Evolutionary conservation across 495 filamentous ascomycete genomes (phyloP).

Genomic region (Tuber indicum): DNA sequence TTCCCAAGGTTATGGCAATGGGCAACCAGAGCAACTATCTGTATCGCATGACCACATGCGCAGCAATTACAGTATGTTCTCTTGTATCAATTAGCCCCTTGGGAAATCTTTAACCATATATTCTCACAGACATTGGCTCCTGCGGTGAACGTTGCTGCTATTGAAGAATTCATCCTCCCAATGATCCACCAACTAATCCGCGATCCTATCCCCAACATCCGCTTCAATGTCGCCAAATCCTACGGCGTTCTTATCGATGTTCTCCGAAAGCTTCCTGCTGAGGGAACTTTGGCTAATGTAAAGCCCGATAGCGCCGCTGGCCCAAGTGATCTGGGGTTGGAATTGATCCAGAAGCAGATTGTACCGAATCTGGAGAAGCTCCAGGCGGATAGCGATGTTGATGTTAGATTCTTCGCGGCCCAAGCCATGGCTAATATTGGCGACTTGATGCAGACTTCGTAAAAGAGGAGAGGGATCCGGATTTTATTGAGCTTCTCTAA

Average conservation of each 20-base stretch:
- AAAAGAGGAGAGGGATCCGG: constrained; percentile 23
- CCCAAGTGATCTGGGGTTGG: constrained; percentile 65
- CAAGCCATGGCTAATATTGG: constrained; percentile 52
- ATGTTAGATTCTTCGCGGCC: constrained; percentile 91
- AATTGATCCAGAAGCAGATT: constrained; percentile 80
- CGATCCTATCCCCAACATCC: constrained; percentile 96
- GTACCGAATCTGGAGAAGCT: constrained; percentile 89
- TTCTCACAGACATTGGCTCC: constrained; percentile 73
- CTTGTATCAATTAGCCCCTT: constrained; percentile 1
- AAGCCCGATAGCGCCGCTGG: constrained; percentile 56
- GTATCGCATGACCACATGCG: constrained; percentile 98
- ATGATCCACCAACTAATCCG: constrained; percentile 88
- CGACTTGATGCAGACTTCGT: constrained; percentile 45
- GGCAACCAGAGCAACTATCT: constrained; percentile 96
- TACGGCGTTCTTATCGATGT: constrained; percentile 83
- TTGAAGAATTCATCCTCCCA: constrained; percentile 85
- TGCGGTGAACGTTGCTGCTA: constrained; percentile 83
- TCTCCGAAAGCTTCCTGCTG: constrained; percentile 76
- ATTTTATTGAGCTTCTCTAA: constrained; percentile 38
- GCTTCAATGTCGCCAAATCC: constrained; percentile 98
- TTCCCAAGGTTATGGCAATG: constrained; percentile 98
- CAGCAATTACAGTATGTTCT: constrained; percentile 82
- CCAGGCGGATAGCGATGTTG: constrained; percentile 92
- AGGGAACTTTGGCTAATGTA: constrained; percentile 76
- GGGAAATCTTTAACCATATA: background rate